Conservation (phyloP, 2,329 filamentous ascomycete species). For the Colletotrichum liaoningense region DNA sequence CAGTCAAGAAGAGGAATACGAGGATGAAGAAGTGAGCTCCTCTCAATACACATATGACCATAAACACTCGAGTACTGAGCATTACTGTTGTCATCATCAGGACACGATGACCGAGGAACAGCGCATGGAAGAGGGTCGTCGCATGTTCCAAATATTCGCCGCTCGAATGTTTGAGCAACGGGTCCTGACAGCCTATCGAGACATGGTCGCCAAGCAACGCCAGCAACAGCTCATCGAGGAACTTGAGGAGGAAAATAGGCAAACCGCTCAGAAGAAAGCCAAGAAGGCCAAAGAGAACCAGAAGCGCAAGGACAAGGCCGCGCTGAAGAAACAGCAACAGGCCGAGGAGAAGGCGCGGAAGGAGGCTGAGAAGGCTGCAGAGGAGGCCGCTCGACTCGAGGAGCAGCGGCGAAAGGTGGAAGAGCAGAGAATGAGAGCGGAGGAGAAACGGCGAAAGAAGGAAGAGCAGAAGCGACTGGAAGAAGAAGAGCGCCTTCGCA, state of each 20-base stretch:
- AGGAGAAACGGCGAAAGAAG: slow-evolving; percentile 91
- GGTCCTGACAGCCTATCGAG: slow-evolving; percentile 95
- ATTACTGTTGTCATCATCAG: slow-evolving; percentile 65
- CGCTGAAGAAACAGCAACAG: slow-evolving; percentile 85
- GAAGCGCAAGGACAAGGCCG: slow-evolving; percentile 94
- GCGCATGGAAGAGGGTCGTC: slow-evolving; percentile 96
- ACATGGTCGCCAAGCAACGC: slow-evolving; percentile 94
- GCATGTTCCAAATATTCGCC: slow-evolving; percentile 99
- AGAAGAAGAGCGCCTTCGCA: slow-evolving; percentile 86
- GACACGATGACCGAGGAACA: slow-evolving; percentile 98
- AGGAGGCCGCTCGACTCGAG: slow-evolving; percentile 81
- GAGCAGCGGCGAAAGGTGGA: slow-evolving; percentile 83
- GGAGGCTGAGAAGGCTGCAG: slow-evolving; percentile 89
- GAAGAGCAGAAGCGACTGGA: slow-evolving; percentile 91
- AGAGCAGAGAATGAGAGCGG: slow-evolving; percentile 83
- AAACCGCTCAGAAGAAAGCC: slow-evolving; percentile 82
- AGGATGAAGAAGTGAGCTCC: slow-evolving; percentile 63
- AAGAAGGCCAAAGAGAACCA: slow-evolving; percentile 96
- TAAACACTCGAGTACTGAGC: slow-evolving; percentile 52
- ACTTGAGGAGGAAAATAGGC: slow-evolving; percentile 84
- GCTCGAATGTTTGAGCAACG: slow-evolving; percentile 99
- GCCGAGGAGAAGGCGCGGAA: slow-evolving; percentile 92
- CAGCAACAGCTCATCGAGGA: slow-evolving; percentile 93
- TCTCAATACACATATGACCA: slow-evolving; percentile 38
- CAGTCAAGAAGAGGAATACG: slow-evolving; percentile 67